Base-by-base conservation (phyloP, 805 yeast species). In the Wickerhamomyces xylosicus region DNA sequence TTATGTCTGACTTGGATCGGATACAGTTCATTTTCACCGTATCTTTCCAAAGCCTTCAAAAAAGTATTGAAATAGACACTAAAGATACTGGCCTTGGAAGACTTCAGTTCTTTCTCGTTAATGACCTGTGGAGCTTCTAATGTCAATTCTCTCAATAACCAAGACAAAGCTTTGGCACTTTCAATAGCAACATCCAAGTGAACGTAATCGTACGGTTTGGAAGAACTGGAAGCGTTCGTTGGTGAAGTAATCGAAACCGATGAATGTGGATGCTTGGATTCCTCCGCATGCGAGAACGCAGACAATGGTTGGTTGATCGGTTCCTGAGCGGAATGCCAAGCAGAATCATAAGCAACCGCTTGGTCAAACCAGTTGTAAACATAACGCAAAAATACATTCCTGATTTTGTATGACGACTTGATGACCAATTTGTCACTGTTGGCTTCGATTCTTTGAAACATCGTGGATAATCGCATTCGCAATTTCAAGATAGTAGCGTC, bases 11-110 rank as follows among this genome's bases (percentile, higher is more conserved):
- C 45, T 1, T 67, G 57, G 3, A 61, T 53, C 1, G 69, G 62
- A 40, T 54, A 63, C 7, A 47, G 52, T 4, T 63, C 64, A 13
- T 49, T 37, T 35, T 59, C 56, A 33, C 62, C 54, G 38, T 58
- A 62, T 44, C 57, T 63, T 39, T 64, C 69, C 19, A 67, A 46
- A 3, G 70, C 71, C 41, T 63, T 63, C 37, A 66, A 37, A 14
- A 83, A 52, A 59, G 80, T 52, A 68, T 78, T 77, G 57, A 81
- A 83, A 49, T 79, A 81, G 44, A 78, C 78, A 4, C 81, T 77
- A 56, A 84, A 83, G 10, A 76, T 67, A 35, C 80, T 72, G 22
- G 74, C 74, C 48, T 71, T 74, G 27, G 76, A 70, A 44, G 73
- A 71, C 32, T 62, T 63, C 27, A 74, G 49, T 46, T 77, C 84